A percentile compares a stretch with the other conserved stretches of the same genome.
These are phyloP conservation scores for Solanum tacnaense DNA, from an alignment of 257 asterid species.

Conservation along the genomic window DNA sequence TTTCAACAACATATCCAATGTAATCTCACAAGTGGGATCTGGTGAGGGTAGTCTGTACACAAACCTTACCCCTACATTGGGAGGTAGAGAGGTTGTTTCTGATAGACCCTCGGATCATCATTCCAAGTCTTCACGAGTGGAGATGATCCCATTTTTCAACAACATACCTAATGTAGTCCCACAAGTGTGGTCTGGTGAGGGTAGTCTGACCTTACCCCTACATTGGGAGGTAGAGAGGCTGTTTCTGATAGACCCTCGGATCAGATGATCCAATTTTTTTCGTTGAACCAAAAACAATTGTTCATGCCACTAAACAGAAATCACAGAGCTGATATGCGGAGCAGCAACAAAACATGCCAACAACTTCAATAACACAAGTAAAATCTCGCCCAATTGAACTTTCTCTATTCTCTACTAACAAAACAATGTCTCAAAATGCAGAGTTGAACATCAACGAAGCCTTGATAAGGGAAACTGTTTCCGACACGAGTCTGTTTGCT, in stretches of 20 bases:
- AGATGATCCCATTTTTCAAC: neutral
- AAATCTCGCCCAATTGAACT: neutral
- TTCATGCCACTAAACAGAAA: neutral
- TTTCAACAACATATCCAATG: neutral
- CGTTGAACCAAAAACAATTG: neutral
- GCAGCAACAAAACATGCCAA: neutral
- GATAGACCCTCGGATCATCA: neutral
- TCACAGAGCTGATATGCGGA: neutral
- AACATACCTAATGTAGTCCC: neutral
- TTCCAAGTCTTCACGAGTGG: neutral
- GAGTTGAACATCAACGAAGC: slow-evolving; percentile 3
- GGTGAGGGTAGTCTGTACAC: no score
- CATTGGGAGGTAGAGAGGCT: neutral
- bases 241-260: neutral
- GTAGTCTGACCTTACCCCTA: neutral
- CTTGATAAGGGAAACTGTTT: slow-evolving; percentile 23
- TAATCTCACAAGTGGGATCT: neutral
- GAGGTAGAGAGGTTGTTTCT: neutral
- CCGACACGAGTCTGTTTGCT: slow-evolving; percentile 20
- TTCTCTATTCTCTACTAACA: neutral
- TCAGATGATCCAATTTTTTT: neutral
- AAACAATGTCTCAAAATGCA: neutral
- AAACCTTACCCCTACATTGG: no score
- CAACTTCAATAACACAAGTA: neutral
- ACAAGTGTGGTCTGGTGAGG: neutral